These are phyloP conservation scores for Mangifera indica DNA, from an alignment of 345 rosid genomes.

Conservation along the genomic window DNA sequence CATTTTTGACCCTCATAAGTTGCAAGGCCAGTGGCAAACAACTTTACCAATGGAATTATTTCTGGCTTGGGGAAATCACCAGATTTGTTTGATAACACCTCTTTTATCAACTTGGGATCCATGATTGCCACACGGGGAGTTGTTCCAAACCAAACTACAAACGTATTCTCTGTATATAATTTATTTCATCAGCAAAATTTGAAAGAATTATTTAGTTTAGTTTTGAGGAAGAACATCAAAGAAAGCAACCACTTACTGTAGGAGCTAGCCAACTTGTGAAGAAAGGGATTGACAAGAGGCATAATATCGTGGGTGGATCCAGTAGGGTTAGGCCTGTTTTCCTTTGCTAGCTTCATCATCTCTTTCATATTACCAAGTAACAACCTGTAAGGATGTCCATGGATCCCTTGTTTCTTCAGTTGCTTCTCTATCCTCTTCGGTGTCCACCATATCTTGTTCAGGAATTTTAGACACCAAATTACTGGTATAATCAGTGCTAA, in stretches of 20 bases:
- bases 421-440: slow-evolving; percentile 29
- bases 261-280: slow-evolving; percentile 12
- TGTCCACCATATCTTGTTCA: slow-evolving; percentile 27
- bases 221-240: background rate
- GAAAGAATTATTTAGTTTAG: no score
- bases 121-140: slow-evolving; percentile 27
- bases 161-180: slow-evolving; percentile 22
- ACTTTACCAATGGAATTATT: slow-evolving; percentile 11
- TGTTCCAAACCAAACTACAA: slow-evolving; percentile 28
- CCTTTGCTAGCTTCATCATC: slow-evolving; percentile 21
- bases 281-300: slow-evolving; percentile 27
- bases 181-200: no score
- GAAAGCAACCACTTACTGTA: slow-evolving; percentile 13
- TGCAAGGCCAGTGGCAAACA: slow-evolving; percentile 30
- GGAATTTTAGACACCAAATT: slow-evolving; percentile 10
- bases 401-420: slow-evolving; percentile 28
- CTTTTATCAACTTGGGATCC: slow-evolving; percentile 32
- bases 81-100: slow-evolving; percentile 23
- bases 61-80: slow-evolving; percentile 29
- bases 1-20: slow-evolving; percentile 31
- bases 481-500: background rate
- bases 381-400: slow-evolving; percentile 20
- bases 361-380: slow-evolving; percentile 23
- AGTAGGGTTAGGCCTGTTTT: slow-evolving; percentile 8
- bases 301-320: slow-evolving; percentile 22